Evolutionary conservation across 2,329 filamentous ascomycete species (phyloP).

Genomic region (Alternaria alternata): DNA sequence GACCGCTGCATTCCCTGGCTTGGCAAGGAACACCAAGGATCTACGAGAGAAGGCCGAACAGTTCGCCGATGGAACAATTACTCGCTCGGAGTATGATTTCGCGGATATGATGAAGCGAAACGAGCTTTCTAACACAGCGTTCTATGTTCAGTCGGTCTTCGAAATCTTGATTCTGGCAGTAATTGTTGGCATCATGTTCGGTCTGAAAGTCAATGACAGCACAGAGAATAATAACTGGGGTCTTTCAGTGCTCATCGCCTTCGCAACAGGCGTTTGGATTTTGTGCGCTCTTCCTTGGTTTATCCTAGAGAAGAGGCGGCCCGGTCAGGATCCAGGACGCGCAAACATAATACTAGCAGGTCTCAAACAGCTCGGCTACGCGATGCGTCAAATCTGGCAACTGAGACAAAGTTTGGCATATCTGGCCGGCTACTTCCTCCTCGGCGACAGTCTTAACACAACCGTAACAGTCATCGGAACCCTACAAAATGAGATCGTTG

Average conservation of each 20-base stretch:
- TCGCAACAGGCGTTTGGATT: slow-evolving; percentile 70
- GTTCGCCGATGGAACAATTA: slow-evolving; percentile 59
- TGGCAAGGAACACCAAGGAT: slow-evolving; percentile 63
- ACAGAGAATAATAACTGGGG: slow-evolving; percentile 71
- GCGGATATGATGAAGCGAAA: slow-evolving; percentile 64
- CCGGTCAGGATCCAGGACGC: slow-evolving; percentile 63
- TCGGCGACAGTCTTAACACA: slow-evolving; percentile 75
- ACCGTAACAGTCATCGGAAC: slow-evolving; percentile 73
- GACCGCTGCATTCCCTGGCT: slow-evolving; percentile 68
- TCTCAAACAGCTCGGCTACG: slow-evolving; percentile 66
- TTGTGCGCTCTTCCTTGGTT: slow-evolving; percentile 73
- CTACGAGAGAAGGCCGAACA: slow-evolving; percentile 62
- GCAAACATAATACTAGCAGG: slow-evolving; percentile 65
- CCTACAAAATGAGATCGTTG: slow-evolving; percentile 70
- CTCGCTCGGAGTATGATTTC: slow-evolving; percentile 66
- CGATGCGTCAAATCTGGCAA: slow-evolving; percentile 67
- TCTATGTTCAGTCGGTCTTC: slow-evolving; percentile 69
- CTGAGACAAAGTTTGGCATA: slow-evolving; percentile 72
- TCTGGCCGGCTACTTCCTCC: slow-evolving; percentile 69
- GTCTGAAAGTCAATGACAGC: slow-evolving; percentile 66
- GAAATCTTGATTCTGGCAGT: slow-evolving; percentile 59
- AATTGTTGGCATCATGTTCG: slow-evolving; percentile 58
- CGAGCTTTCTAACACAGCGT: slow-evolving; percentile 68
- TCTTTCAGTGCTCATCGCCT: slow-evolving; percentile 70
- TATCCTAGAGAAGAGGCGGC: slow-evolving; percentile 68